A percentile compares a stretch with the other conserved stretches of the same genome.
These are phyloP conservation scores for Debaryomyces maramus DNA, from an alignment of 805 yeast species.

Conservation along the genomic window DNA sequence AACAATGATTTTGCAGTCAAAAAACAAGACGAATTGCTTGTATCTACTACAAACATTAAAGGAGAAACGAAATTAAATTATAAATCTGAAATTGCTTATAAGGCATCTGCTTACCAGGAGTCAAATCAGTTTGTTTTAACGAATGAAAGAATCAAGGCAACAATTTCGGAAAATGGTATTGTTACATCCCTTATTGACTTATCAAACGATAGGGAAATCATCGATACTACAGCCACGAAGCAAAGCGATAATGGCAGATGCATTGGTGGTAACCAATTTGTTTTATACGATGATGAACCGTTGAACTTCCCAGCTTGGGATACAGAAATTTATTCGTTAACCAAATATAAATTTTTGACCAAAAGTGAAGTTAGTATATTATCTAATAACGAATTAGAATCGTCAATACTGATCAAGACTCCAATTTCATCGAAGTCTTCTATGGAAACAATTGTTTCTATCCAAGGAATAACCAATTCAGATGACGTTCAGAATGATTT, in stretches of 20 bases:
- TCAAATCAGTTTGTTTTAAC: constrained; percentile 48
- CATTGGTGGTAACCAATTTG: constrained; percentile 75
- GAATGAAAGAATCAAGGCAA: constrained; percentile 62
- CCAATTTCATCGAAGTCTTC: constrained; percentile 56
- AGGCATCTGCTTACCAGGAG: constrained; percentile 48
- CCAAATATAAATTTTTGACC: constrained; percentile 54
- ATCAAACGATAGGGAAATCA: constrained; percentile 56
- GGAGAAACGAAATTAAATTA: constrained; percentile 19
- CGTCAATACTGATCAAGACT: constrained; percentile 63
- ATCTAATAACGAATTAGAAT: constrained; percentile 56
- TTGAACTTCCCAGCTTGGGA: constrained; percentile 96
- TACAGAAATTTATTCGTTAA: constrained; percentile 85
- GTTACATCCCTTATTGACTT: constrained; percentile 66
- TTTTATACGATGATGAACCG: constrained; percentile 88
- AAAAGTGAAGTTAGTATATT: constrained; percentile 41
- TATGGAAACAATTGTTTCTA: constrained; percentile 67
- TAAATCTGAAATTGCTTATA: constrained; percentile 33
- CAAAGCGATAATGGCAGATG: constrained; percentile 35
- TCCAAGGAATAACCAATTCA: constrained; percentile 59
- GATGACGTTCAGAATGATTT: constrained; percentile 28
- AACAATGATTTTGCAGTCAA: constrained; percentile 6
- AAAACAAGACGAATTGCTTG: constrained; percentile 11
- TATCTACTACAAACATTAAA: constrained; percentile 21
- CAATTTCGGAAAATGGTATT: constrained; percentile 51
- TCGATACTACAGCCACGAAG: constrained; percentile 56